Conservation (phyloP, 192 early-diverging fungal species). For the Coemansia asiatica region DNA sequence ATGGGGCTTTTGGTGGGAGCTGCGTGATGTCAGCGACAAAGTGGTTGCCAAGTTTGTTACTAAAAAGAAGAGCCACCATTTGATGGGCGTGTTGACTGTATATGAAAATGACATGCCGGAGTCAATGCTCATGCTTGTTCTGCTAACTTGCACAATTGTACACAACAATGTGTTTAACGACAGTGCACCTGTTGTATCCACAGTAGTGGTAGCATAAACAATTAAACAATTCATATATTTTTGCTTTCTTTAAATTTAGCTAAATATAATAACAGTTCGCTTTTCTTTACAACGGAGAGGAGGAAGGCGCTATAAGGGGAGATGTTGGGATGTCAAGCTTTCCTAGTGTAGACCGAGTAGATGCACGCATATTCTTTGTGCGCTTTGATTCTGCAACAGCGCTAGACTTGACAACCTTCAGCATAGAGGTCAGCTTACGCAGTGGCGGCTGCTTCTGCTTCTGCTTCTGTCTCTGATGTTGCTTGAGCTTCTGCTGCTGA, state of each 20-base stretch:
- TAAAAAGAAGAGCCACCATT: neutral
- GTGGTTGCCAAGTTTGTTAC: conserved; percentile 2
- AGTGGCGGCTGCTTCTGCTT: neutral
- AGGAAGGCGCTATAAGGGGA: conserved; percentile 11
- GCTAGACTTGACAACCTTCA: conserved; percentile 38
- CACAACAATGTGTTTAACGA: neutral
- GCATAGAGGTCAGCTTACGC: conserved; percentile 41
- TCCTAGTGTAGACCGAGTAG: conserved; percentile 5
- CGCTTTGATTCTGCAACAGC: neutral
- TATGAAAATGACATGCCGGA: neutral
- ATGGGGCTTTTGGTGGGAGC: neutral
- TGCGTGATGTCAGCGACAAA: neutral
- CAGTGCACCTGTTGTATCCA: neutral
- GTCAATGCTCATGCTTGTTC: neutral
- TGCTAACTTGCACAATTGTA: neutral
- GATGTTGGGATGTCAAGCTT: conserved; percentile 19
- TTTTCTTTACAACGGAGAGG: conserved; percentile 9
- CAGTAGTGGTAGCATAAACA: neutral
- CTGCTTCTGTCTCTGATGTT: neutral
- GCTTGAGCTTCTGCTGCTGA: neutral
- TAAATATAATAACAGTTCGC: neutral
- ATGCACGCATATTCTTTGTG: conserved; percentile 2
- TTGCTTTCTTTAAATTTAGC: neutral
- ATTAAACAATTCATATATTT: neutral
- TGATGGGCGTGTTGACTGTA: neutral